Percentiles rank a stretch among this genome's conserved stretches.
Evolutionary conservation across 805 yeast species (phyloP).

Genomic region (Saturnispora kantuleensis): DNA sequence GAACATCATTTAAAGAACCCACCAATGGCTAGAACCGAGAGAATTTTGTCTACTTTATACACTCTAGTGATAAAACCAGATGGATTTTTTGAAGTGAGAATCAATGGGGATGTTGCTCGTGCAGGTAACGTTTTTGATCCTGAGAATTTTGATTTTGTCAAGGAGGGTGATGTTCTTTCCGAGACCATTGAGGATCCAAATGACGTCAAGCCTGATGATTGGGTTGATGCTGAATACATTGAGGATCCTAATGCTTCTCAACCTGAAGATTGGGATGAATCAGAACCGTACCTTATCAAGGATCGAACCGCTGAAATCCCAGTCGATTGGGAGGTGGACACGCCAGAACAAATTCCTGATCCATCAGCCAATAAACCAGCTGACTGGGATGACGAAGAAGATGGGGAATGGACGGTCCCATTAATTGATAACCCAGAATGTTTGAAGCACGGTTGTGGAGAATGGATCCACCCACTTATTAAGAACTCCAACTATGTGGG

Average conservation of each 20-base stretch:
- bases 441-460: conserved; percentile 64
- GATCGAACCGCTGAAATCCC: conserved; percentile 68
- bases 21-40: conserved; percentile 42
- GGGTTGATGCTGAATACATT: conserved; percentile 65
- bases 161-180: conserved; percentile 40
- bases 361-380: conserved; percentile 60
- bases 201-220: conserved; percentile 63
- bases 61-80: conserved; percentile 62
- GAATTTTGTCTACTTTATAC: conserved; percentile 53
- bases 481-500: conserved; percentile 68
- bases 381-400: conserved; percentile 85
- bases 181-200: conserved; percentile 44
- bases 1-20: conserved; percentile 62
- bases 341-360: conserved; percentile 49
- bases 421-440: conserved; percentile 67
- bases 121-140: conserved; percentile 60
- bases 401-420: conserved; percentile 78
- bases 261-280: conserved; percentile 83
- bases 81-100: conserved; percentile 68
- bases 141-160: conserved; percentile 38
- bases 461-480: conserved; percentile 61
- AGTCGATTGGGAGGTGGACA: conserved; percentile 67
- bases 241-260: conserved; percentile 60
- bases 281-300: conserved; percentile 49
- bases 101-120: conserved; percentile 65